Percentiles rank a stretch among this genome's conserved stretches.
Evolutionary conservation across 495 filamentous ascomycete genomes (phyloP).

Genomic region (Daldinia concentrica): DNA sequence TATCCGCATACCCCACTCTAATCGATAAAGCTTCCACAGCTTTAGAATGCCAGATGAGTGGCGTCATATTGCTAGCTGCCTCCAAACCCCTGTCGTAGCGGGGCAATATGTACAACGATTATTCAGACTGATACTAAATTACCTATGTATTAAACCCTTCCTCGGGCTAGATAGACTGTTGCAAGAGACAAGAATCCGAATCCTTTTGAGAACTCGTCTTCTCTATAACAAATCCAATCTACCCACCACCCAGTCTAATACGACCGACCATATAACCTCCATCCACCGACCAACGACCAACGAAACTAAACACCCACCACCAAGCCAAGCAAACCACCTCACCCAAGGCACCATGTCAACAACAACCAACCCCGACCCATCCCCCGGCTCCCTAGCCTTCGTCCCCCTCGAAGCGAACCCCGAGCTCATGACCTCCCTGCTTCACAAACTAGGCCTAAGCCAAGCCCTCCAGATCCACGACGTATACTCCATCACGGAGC

Average conservation of each 20-base stretch:
- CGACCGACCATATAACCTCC: neutral
- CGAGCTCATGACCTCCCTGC: slow-evolving; percentile 78
- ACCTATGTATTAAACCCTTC: neutral
- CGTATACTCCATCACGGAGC: slow-evolving; percentile 83
- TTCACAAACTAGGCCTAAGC: slow-evolving; percentile 79
- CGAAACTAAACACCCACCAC: neutral
- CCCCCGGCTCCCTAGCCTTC: slow-evolving; percentile 52
- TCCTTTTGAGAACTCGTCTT: neutral
- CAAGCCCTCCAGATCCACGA: slow-evolving; percentile 75
- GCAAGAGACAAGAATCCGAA: neutral
- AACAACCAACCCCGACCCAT: slow-evolving; percentile 47
- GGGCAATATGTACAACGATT: slow-evolving; percentile 23
- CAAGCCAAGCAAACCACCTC: neutral
- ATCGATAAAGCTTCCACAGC: slow-evolving; percentile 16
- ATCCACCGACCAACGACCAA: neutral
- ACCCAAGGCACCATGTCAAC: slow-evolving; percentile 46
- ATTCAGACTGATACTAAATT: neutral
- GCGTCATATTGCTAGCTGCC: slow-evolving; percentile 40
- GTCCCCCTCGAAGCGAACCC: slow-evolving; percentile 72
- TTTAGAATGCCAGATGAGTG: neutral
- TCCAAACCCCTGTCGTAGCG: slow-evolving; percentile 24
- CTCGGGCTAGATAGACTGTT: neutral
- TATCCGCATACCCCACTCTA: slow-evolving; percentile 11
- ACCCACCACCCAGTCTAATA: neutral
- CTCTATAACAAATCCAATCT: neutral